Evolutionary conservation across 192 early-diverging fungal genomes (phyloP), one percentile per base, ranked within the genome.

Genomic region (Backusella mclennaniae): DNA sequence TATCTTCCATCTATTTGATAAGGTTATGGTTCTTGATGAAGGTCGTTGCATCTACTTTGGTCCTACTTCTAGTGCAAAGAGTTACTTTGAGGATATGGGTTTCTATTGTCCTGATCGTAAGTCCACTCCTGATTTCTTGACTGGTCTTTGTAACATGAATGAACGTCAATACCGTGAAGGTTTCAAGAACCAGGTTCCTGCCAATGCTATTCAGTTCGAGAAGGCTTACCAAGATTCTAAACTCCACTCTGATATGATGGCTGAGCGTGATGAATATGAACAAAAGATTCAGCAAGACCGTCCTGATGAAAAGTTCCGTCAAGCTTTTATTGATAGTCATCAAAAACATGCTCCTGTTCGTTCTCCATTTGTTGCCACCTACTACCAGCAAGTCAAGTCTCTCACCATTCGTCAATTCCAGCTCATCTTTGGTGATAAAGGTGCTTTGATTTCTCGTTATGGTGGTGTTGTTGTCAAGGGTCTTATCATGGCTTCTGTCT

Each of bases 401-500:
- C 76, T 87, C n/a, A 67, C 90, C 42, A 73, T 69, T 26, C 89
- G 92, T 76, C 88, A 93, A 69, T 80, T 79, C 75, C 84, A 87
- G 46, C 86, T 93, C n/a, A 73, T 89, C 33, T 70, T 69, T 36
- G 79, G 79, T 67, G 76, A 77, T 77, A 80, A 82, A 46, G 77
- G 73, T 36, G 77, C 83, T 41, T 77, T 91, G 8, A 69, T 92
- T 44, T 88, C 91, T 76, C 88, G 88, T 73, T 73, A 83, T 41
- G 73, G 66, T 88, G 87, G 73, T 72, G 70, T 76, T 74, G 80
- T 35, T 35, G 76, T 91, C 75, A 92, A 93, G 79, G 92, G 91
- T 66, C 73, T 93, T 66, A 90, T 93, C 73, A 89, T 92, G 81
- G 93, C 91, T 35, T 90, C 90, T 19, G 86, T 91, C 12, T 94